Conservation (phyloP, 2,329 filamentous ascomycete genomes). For the Cladorrhinum sp. region DNA sequence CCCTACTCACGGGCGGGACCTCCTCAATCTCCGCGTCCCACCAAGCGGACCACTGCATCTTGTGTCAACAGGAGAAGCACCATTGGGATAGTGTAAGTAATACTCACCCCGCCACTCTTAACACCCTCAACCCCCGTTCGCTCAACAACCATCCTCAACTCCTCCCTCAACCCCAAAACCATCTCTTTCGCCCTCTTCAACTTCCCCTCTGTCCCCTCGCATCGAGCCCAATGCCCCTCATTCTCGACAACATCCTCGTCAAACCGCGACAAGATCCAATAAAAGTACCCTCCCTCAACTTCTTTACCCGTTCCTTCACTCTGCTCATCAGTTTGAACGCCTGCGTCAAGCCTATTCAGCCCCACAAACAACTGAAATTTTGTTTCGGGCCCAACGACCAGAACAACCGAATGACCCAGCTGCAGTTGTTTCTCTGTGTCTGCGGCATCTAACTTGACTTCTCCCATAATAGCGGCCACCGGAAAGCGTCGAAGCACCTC, state of each 20-base stretch:
- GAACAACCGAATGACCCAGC: conserved; percentile 30
- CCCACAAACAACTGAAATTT: conserved; percentile 25
- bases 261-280: conserved; percentile 29
- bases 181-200: conserved; percentile 3
- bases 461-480: conserved; percentile 30
- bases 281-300: conserved; percentile 25
- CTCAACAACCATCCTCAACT: conserved; percentile 27
- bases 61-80: too few relatives aligned
- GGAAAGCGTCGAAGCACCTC: conserved; percentile 30
- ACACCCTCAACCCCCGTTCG: conserved; percentile 34
- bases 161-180: conserved; percentile 9
- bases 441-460: conserved; percentile 27
- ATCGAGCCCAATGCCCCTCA: conserved; percentile 34
- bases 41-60: conserved; percentile 11
- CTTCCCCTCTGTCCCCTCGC: conserved; percentile 17
- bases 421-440: conserved; percentile 33
- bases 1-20: conserved; percentile 36
- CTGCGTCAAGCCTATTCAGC: conserved; percentile 27
- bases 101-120: conserved; percentile 10
- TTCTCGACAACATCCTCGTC: conserved; percentile 26
- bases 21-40: conserved; percentile 32
- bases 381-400: neutral
- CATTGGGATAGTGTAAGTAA: too few relatives aligned
- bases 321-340: too few relatives aligned
- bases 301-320: conserved; percentile 13